Conservation (phyloP, 768 basidiomycete species). For the Trametes cinnabarina region DNA sequence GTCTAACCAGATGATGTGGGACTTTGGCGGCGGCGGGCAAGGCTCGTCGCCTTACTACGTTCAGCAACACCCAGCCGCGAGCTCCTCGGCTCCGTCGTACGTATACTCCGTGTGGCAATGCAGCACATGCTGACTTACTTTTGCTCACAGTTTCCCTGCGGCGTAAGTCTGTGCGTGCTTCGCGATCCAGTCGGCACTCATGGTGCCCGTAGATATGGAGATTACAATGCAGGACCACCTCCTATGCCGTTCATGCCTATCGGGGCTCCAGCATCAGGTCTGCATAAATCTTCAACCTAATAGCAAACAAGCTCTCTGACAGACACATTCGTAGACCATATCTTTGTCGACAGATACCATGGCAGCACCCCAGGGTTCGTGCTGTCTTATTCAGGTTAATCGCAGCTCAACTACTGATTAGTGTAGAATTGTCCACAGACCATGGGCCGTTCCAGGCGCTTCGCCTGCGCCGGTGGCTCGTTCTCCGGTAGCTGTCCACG, state of each 20-base stretch:
- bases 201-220: background rate
- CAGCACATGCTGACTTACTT: background rate
- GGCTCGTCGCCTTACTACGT: background rate
- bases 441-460: slow-evolving; percentile 7
- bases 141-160: background rate
- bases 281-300: background rate
- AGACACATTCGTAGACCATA: background rate
- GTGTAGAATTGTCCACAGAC: too few species aligned
- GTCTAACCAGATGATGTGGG: slow-evolving; percentile 20
- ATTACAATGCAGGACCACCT: slow-evolving; percentile 1
- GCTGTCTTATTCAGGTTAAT: background rate
- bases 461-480: background rate
- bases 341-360: background rate
- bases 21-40: slow-evolving; percentile 15
- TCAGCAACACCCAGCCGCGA: background rate
- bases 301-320: too few species aligned
- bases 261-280: slow-evolving; percentile 10
- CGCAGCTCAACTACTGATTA: background rate
- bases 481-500: slow-evolving; percentile 3
- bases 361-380: background rate
- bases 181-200: background rate
- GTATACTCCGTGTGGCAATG: slow-evolving; percentile 7
- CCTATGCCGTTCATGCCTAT: slow-evolving; percentile 19
- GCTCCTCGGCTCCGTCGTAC: slow-evolving; percentile 2
- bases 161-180: slow-evolving; percentile 4